phyloP scores from a whole-genome alignment of 352 stramenopile genomes.

The Globisporangium mamillatum region DNA sequence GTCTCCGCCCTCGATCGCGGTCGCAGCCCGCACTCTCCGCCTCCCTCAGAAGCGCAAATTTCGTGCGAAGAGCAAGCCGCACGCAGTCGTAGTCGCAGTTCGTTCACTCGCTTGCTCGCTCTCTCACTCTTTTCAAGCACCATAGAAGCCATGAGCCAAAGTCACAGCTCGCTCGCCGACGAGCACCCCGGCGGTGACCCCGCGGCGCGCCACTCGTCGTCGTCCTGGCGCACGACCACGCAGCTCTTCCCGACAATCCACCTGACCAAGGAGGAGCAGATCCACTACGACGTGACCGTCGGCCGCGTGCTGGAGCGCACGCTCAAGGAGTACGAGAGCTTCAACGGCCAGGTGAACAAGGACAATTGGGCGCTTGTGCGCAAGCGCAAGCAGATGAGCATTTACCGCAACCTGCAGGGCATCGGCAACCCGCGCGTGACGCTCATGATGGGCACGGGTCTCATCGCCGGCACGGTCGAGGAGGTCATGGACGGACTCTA shows the following conservation, averaged over 20 bases:
- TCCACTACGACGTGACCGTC: constrained; percentile 21
- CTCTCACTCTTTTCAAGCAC: neutral
- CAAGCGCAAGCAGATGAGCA: constrained; percentile 17
- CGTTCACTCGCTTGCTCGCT: neutral
- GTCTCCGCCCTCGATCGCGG: neutral
- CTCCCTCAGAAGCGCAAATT: constrained; percentile 5
- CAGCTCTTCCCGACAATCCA: constrained; percentile 21
- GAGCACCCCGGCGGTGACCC: neutral
- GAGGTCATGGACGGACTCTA: constrained; percentile 44
- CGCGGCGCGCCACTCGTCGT: neutral
- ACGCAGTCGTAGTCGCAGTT: neutral
- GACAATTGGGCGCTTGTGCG: constrained; percentile 17
- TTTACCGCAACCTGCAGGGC: constrained; percentile 18
- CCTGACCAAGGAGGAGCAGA: constrained; percentile 19
- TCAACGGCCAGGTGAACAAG: constrained; percentile 11
- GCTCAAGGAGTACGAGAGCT: constrained; percentile 18
- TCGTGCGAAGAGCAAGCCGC: constrained; percentile 5
- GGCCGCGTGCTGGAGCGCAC: constrained; percentile 18
- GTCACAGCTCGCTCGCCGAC: neutral
- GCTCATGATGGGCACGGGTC: constrained; percentile 14
- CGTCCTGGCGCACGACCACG: constrained; percentile 18
- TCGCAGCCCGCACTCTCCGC: neutral
- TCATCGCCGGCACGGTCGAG: constrained; percentile 14
- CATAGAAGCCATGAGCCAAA: constrained; percentile 4
- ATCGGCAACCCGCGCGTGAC: constrained; percentile 14